Evolutionary conservation across 2,329 filamentous ascomycete species (phyloP), one percentile per base, ranked within the genome.

Genomic region (Alternaria triticimaculans): DNA sequence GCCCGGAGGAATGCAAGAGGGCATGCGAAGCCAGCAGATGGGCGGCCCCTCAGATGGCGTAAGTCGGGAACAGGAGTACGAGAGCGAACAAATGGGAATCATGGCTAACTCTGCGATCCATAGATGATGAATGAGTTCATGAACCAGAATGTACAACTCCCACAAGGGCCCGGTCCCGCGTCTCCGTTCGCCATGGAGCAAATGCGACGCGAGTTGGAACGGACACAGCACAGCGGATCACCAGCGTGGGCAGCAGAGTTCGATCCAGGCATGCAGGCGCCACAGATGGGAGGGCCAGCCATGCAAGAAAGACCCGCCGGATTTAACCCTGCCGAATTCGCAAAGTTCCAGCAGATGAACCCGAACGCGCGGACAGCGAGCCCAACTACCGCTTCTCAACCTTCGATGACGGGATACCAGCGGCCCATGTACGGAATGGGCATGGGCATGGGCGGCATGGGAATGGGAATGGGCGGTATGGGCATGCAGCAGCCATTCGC

Each of bases 61-160:
- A 72, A 64, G 78, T 78, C 8, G 5, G 11, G 10, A 23, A 28
- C 10, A 21, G 25, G 21, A n/a, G 28, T 21, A 26, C 4, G 21
- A 26, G 6, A 5, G 18, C 18, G 41, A 54, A 10, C 49, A 58
- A 30, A 9, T 25, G 7, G 20, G 28, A 37, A 41, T 48, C 15
- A 53, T 41, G 49, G 50, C 76, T 80, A 73, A 82, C 66, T 37
- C 41, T 58, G 50, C 44, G 20, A 23, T 21, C 50, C 58, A 50
- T 73, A 96, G 93, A 94, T 95, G 90, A 92, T 97, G 89, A 94
- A 96, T 76, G 91, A 93, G 64, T 97, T 97, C 79, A 87, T 97
- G 75, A 93, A 97, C 78, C 91, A 96, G 76, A 88, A 88, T 58
- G 89, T 84, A 30, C 87, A 88, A 69, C 78, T 90, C 28, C 84